Evolutionary conservation across 202 grass and related monocot genomes (phyloP).

Genomic region (Zizania palustris): DNA sequence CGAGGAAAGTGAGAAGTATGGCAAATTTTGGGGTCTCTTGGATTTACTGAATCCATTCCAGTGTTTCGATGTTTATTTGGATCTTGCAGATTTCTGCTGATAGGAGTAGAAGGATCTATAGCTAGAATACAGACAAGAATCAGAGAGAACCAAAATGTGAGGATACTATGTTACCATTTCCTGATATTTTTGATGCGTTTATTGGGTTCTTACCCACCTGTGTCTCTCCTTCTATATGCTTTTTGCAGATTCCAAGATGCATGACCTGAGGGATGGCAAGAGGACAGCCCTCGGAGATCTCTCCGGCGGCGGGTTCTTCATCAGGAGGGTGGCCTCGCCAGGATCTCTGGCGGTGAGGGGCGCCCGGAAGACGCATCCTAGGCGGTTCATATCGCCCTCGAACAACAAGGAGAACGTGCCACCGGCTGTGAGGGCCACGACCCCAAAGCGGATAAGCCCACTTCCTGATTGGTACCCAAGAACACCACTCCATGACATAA

Average conservation of each 20-base stretch:
- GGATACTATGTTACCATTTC: constrained; percentile 2
- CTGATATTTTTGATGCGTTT: constrained; percentile 19
- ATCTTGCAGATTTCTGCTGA: not conserved
- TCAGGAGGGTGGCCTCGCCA: constrained; percentile 58
- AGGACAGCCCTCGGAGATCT: constrained; percentile 37
- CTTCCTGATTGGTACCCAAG: constrained; percentile 84
- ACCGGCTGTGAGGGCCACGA: constrained; percentile 32
- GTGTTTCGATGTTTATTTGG: constrained; percentile 19
- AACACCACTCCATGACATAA: constrained; percentile 77
- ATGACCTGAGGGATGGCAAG: constrained; percentile 39
- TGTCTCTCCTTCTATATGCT: not conserved
- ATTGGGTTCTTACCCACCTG: constrained; percentile 24
- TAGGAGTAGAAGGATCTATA: constrained; percentile 11
- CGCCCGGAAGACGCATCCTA: constrained; percentile 16
- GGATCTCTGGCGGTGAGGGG: constrained; percentile 24
- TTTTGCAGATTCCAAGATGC: constrained; percentile 43
- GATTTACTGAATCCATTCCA: not conserved
- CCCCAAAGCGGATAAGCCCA: constrained; percentile 48
- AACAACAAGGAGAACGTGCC: constrained; percentile 81
- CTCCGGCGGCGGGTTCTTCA: constrained; percentile 58
- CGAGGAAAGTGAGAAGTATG: constrained; percentile 9
- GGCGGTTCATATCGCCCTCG: constrained; percentile 18
- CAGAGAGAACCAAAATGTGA: constrained; percentile 16
- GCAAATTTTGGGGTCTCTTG: not conserved
- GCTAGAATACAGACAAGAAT: not conserved